Conservation (phyloP, 164 flowering plant species). For the Chloranthus sessilifolius region DNA sequence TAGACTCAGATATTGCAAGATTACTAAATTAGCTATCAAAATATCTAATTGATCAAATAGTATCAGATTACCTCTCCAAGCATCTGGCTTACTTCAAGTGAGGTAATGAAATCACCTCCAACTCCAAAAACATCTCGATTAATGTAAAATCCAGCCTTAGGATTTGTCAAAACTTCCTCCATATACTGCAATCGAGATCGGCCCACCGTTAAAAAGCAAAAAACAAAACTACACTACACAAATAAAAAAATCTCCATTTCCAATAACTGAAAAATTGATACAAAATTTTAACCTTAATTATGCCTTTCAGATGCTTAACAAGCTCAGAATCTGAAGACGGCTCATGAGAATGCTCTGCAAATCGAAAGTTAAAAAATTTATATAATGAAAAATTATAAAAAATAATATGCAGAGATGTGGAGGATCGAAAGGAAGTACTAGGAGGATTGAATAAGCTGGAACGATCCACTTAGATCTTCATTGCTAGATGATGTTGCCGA, state of each 20-base stretch:
- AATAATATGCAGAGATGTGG: too few relatives aligned
- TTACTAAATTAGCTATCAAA: too few relatives aligned
- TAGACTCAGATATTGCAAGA: too few relatives aligned
- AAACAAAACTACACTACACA: too few relatives aligned
- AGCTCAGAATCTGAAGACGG: constrained; percentile 63
- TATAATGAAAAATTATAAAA: too few relatives aligned
- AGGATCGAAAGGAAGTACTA: too few relatives aligned
- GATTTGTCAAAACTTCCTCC: constrained; percentile 96
- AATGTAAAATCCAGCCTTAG: constrained; percentile 85
- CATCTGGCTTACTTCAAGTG: constrained; percentile 99
- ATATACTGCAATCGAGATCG: constrained; percentile 91
- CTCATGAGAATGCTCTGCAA: constrained; percentile 76
- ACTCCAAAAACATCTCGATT: constrained; percentile 94
- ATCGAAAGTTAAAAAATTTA: background rate
- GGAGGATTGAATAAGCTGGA: too few relatives aligned
- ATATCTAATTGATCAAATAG: background rate
- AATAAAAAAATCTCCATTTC: too few relatives aligned
- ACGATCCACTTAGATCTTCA: too few relatives aligned
- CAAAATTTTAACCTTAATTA: constrained; percentile 77
- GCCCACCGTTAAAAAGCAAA: constrained; percentile 60
- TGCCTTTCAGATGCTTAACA: constrained; percentile 75
- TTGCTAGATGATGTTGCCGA: too few relatives aligned
- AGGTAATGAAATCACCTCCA: constrained; percentile 90
- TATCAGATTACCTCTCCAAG: constrained; percentile 76
- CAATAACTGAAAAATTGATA: too few relatives aligned